Evolutionary conservation across 2,329 filamentous ascomycete genomes (phyloP), one percentile per base, ranked within the genome.

Genomic region (Didymella exigua): DNA sequence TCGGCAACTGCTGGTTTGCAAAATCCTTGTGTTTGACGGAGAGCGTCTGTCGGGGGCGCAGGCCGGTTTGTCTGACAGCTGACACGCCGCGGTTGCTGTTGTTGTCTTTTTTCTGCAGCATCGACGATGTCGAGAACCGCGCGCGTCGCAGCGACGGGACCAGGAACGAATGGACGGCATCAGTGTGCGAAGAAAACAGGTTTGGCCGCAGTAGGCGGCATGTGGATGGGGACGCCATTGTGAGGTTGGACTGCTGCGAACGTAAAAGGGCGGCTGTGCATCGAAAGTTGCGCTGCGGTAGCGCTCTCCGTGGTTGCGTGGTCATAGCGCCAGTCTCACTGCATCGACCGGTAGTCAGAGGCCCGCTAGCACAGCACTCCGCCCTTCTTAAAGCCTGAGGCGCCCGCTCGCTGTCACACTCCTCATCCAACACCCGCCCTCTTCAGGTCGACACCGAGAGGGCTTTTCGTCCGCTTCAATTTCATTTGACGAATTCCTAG

Each of bases 61-160:
- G 61, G 16, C 93, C 93, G 1, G 89, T 91, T 44, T 89, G 83
- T 63, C 90, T 87, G 53, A 96, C 82, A 21, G 87, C 89, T 51
- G 91, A 96, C 47, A 96, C 85, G 38, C 92, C 93, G 58, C 95
- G 89, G 58, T 85, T 79, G 62, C 84, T 87, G 80, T 91, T 97
- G 78, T 85, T 86, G 79, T 97, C 93, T 70, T 86, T 85, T 58
- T 79, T 82, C 70, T 77, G 79, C 75, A 80, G 77, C 62, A 66
- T 80, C 64, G 77, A 79, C 60, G 74, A 78, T 60, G 76, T 76
- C 46, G 83, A 82, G 54, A 85, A 87, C 29, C 59, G 59, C n/a
- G 61, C 46, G 61, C 62, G 63, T 50, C 61, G 63, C 49, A 63
- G 46, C 7, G 68, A 63, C 8, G 71, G 68, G 18, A 56, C 54